Evolutionary conservation across 1,284 basidiomycete species (phyloP).

Genomic region (Tranzscheliella williamsii): DNA sequence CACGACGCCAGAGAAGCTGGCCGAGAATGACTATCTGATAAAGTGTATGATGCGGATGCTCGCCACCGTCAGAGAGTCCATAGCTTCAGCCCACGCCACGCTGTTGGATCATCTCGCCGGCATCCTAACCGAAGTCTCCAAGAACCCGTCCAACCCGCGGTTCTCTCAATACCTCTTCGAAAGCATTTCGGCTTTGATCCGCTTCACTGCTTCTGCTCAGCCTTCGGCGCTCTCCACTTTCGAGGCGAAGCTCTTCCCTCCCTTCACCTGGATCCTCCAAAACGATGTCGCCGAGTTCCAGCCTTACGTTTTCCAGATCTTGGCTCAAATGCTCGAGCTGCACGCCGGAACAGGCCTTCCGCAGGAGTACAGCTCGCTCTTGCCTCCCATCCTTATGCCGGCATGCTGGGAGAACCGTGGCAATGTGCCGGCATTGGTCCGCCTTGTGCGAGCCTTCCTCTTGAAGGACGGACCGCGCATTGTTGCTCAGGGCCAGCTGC

Average conservation of each 20-base stretch:
- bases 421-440: slow-evolving; percentile 90
- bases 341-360: slow-evolving; percentile 70
- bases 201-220: slow-evolving; percentile 72
- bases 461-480: slow-evolving; percentile 73
- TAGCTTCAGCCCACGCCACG: slow-evolving; percentile 72
- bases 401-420: slow-evolving; percentile 90
- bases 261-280: slow-evolving; percentile 84
- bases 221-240: slow-evolving; percentile 73
- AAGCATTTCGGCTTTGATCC: slow-evolving; percentile 85
- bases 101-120: slow-evolving; percentile 75
- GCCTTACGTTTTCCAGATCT: slow-evolving; percentile 94
- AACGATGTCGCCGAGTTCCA: slow-evolving; percentile 96
- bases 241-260: slow-evolving; percentile 75
- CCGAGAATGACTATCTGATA: slow-evolving; percentile 98
- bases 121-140: slow-evolving; percentile 83
- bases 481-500: slow-evolving; percentile 74
- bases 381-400: slow-evolving; percentile 83
- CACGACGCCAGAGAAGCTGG: slow-evolving; percentile 87
- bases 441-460: slow-evolving; percentile 83
- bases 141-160: slow-evolving; percentile 94
- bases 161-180: slow-evolving; percentile 99
- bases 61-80: slow-evolving; percentile 78
- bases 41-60: slow-evolving; percentile 97
- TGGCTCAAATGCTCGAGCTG: slow-evolving; percentile 91
- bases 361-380: slow-evolving; percentile 74